Evolutionary conservation across 495 filamentous ascomycete species (phyloP).

Genomic region (Copromyces sp.): DNA sequence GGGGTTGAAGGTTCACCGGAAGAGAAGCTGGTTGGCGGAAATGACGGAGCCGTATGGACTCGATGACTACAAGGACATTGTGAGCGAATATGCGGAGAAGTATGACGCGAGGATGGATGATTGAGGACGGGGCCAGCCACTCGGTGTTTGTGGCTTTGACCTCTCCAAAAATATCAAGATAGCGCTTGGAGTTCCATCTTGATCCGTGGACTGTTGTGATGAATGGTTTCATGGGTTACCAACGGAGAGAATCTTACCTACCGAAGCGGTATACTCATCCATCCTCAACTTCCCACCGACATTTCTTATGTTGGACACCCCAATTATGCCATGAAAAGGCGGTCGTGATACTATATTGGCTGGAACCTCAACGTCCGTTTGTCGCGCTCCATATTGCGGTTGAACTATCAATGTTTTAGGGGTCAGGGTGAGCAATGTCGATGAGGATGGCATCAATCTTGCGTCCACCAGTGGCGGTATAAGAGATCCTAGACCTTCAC

Average conservation of each 20-base stretch:
- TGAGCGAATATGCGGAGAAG: conserved; percentile 42
- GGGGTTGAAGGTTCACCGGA: conserved; percentile 39
- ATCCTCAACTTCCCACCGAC: neutral
- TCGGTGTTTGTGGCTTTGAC: neutral
- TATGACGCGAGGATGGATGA: neutral
- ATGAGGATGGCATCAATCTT: neutral
- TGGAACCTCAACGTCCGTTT: neutral
- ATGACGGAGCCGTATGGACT: conserved; percentile 46
- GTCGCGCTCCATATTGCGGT: neutral
- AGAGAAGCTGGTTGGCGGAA: conserved; percentile 37
- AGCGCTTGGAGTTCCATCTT: neutral
- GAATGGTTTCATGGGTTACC: neutral
- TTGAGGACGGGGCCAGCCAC: neutral
- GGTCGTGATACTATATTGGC: neutral
- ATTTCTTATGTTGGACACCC: neutral
- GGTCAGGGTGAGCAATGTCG: neutral
- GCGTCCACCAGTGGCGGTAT: neutral
- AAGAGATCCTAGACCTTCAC: neutral
- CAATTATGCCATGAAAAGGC: neutral
- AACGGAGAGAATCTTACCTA: neutral
- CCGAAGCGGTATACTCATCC: neutral
- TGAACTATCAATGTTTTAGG: neutral
- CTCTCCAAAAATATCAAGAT: neutral
- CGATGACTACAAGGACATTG: conserved; percentile 51
- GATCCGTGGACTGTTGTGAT: neutral